Evolutionary conservation across 192 early-diverging fungal species (phyloP).

Genomic region (Gaertneriomyces sp.): DNA sequence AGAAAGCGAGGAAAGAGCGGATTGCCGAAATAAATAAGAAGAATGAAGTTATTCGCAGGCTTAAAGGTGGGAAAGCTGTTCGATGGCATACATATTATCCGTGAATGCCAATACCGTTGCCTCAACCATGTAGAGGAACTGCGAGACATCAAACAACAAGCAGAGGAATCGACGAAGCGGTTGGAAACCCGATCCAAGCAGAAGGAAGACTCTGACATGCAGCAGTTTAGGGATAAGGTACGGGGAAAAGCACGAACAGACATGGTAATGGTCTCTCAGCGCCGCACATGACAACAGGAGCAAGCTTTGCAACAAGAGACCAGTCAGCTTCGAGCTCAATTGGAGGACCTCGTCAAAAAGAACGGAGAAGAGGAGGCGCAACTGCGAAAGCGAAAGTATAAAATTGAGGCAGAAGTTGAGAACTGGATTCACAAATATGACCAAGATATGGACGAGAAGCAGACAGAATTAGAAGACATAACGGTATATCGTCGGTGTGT

Average conservation of each 20-base stretch:
- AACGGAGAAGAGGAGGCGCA: conserved; percentile 55
- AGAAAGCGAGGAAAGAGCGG: conserved; percentile 51
- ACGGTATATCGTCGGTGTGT: conserved; percentile 33
- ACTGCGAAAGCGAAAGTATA: conserved; percentile 56
- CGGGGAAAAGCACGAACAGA: background rate
- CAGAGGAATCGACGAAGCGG: conserved; percentile 56
- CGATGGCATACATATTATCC: background rate
- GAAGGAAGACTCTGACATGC: conserved; percentile 53
- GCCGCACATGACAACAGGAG: conserved; percentile 31
- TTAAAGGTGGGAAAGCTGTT: conserved; percentile 43
- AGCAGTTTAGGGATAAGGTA: conserved; percentile 46
- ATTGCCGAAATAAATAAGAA: conserved; percentile 47
- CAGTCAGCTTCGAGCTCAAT: conserved; percentile 20
- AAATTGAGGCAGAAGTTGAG: conserved; percentile 59
- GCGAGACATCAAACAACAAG: conserved; percentile 55
- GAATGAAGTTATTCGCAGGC: conserved; percentile 52
- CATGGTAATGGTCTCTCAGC: background rate
- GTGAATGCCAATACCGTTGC: conserved; percentile 6
- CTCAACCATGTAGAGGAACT: conserved; percentile 43
- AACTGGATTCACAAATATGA: conserved; percentile 69
- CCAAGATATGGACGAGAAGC: conserved; percentile 61
- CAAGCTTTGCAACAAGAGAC: conserved; percentile 36
- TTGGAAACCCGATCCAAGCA: conserved; percentile 52
- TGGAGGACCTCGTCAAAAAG: conserved; percentile 26
- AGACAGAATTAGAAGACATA: conserved; percentile 55